phyloP scores from a whole-genome alignment of 2,329 filamentous ascomycete genomes.

The Lasiodiplodia sp. region DNA sequence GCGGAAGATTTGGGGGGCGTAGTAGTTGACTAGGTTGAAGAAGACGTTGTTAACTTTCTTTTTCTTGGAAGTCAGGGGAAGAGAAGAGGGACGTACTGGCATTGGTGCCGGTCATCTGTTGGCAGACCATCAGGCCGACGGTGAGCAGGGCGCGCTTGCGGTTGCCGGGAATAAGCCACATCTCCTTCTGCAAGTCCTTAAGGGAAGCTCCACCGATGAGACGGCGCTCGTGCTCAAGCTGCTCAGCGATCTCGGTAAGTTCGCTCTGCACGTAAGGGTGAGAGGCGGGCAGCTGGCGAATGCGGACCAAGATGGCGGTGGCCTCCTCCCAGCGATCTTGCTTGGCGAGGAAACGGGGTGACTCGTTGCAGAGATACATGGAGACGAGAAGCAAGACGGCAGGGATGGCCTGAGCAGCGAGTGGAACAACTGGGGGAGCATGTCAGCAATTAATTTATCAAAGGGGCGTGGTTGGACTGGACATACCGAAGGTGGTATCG shows the following conservation, averaged over 20 bases:
- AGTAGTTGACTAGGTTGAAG: slow-evolving; percentile 61
- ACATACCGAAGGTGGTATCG: slow-evolving; percentile 55
- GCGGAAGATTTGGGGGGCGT: slow-evolving; percentile 73
- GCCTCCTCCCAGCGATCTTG: slow-evolving; percentile 74
- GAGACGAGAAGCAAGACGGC: slow-evolving; percentile 66
- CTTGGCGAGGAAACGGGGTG: slow-evolving; percentile 72
- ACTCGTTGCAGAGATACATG: slow-evolving; percentile 70
- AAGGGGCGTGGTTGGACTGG: slow-evolving; percentile 28
- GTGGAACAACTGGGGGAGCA: slow-evolving; percentile 58
- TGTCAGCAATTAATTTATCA: background rate
- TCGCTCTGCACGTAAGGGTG: slow-evolving; percentile 49
- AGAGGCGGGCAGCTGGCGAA: slow-evolving; percentile 60
- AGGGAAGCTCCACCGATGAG: slow-evolving; percentile 60
- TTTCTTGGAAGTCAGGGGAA: no score
- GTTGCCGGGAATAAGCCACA: slow-evolving; percentile 58
- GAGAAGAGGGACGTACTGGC: slow-evolving; percentile 25
- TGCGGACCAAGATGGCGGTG: slow-evolving; percentile 60
- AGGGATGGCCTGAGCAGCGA: slow-evolving; percentile 70
- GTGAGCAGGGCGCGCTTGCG: slow-evolving; percentile 67
- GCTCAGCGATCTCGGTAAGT: slow-evolving; percentile 46
- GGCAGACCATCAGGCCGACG: slow-evolving; percentile 70
- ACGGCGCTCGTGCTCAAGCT: slow-evolving; percentile 62
- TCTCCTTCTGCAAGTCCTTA: slow-evolving; percentile 49
- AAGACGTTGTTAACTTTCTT: background rate
- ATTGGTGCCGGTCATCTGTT: slow-evolving; percentile 69